Evolutionary conservation across 768 basidiomycete genomes (phyloP).

Genomic region (Suillus plorans): DNA sequence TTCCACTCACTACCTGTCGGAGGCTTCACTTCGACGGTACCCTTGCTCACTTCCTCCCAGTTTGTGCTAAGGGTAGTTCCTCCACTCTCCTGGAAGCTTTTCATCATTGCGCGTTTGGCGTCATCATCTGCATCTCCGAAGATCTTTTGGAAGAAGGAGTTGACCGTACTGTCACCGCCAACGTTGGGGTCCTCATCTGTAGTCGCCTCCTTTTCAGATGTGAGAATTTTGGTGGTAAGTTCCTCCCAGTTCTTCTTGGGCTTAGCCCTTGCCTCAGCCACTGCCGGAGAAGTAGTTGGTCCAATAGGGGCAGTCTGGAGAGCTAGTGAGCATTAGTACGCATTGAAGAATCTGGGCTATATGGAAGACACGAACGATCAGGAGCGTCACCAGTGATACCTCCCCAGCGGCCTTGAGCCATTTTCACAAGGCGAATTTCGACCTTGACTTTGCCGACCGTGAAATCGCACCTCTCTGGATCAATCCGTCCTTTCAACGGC

Average conservation of each 20-base stretch:
- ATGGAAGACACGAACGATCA: slow-evolving; percentile 54
- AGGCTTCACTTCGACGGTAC: slow-evolving; percentile 71
- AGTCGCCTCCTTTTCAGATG: slow-evolving; percentile 65
- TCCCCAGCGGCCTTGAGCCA: slow-evolving; percentile 69
- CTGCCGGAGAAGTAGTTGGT: slow-evolving; percentile 34
- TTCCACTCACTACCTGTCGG: slow-evolving; percentile 85
- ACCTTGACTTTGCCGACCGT: slow-evolving; percentile 86
- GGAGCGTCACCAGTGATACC: slow-evolving; percentile 70
- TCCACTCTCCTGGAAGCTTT: slow-evolving; percentile 93
- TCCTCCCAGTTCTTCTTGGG: slow-evolving; percentile 87
- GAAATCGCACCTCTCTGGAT: slow-evolving; percentile 57
- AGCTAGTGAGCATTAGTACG: slow-evolving; percentile 22
- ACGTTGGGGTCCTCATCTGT: slow-evolving; percentile 83
- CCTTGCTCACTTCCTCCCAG: slow-evolving; percentile 86
- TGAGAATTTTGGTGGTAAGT: slow-evolving; percentile 67
- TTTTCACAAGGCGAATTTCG: slow-evolving; percentile 78
- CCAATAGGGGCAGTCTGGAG: slow-evolving; percentile 20
- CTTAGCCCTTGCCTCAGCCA: slow-evolving; percentile 35
- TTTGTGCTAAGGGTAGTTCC: slow-evolving; percentile 96
- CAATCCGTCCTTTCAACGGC: slow-evolving; percentile 82
- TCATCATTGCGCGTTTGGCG: slow-evolving; percentile 94
- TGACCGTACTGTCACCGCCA: slow-evolving; percentile 84
- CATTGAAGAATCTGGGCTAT: background rate
- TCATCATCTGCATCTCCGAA: slow-evolving; percentile 91
- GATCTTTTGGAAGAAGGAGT: slow-evolving; percentile 89